Base-by-base conservation (phyloP, 2,329 filamentous ascomycete species). In the Zasmidium angulare region DNA sequence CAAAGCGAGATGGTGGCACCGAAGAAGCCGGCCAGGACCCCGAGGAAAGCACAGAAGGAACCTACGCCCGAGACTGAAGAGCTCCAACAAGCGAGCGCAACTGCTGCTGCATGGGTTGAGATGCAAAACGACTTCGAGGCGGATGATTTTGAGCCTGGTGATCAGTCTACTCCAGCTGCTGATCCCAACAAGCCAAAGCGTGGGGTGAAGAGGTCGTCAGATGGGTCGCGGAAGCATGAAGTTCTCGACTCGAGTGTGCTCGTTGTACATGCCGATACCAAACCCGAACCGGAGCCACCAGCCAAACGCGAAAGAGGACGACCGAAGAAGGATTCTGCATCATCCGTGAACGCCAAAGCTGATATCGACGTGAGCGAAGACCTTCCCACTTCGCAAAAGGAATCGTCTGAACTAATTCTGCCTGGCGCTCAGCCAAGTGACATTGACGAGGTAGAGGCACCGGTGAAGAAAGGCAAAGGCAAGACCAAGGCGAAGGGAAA, bases 121-220 rank as follows among this genome's bases (percentile, higher is more conserved):
- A 50, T 72, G 23, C 70, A 69, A 46, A 63, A 69, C 2, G 71
- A 73, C 57, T 53, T 72, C n/a, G 71, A 72, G n/a, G 66, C 71
- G 52, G 61, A 61, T 48, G 52, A 66, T 29, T 62, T 65, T n/a
- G 62, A 63, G 21, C 53, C 62, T 1, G 65, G 70, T 14, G 63
- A 66, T 21, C 64, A 69, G 55, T 69, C 66, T 1, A 70, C 69
- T 19, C 66, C 69, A 2, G 62, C 65, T 14, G 47, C 56, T 21
- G 64, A 66, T 22, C 23, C 60, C 14, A 17, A 53, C 14, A 66
- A 66, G 56, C 47, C 66, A 1, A 72, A 69, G 56, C 67, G 72
- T 10, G 73, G 73, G 11, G 60, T 65, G 14, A 78, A 78, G 64
- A 68, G 76, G 12, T 74, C 68, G 2, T 77, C 75, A 50, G 73